Conservation (phyloP, 768 basidiomycete genomes). For the Thelephora ganbajun region DNA sequence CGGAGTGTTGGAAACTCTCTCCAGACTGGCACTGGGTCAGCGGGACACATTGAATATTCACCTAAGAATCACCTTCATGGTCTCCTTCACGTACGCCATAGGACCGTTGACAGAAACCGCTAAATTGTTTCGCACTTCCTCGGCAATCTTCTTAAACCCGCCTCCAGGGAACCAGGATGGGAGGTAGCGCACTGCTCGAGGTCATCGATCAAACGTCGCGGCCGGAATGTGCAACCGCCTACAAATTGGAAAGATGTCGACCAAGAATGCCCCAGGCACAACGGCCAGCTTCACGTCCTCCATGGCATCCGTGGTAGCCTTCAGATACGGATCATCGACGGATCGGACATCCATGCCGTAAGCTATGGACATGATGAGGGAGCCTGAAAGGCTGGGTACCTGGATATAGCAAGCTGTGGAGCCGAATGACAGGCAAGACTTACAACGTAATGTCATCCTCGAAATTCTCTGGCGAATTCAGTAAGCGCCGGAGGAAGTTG, state of each 20-base stretch:
- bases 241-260: constrained; percentile 18
- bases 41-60: background rate
- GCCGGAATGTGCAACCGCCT: background rate
- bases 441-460: background rate
- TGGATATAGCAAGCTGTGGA: background rate
- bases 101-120: constrained; percentile 18
- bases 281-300: constrained; percentile 12
- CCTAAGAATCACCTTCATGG: constrained; percentile 15
- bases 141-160: constrained; percentile 17
- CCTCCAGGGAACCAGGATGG: background rate
- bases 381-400: constrained; percentile 12
- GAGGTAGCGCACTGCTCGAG: constrained; percentile 10
- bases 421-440: background rate
- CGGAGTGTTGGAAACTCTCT: background rate
- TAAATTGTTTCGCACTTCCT: constrained; percentile 8
- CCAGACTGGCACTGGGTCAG: background rate
- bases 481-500: background rate
- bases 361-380: constrained; percentile 13
- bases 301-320: constrained; percentile 18
- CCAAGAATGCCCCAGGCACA: constrained; percentile 16
- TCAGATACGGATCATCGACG: constrained; percentile 24
- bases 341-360: constrained; percentile 16
- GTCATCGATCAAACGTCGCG: background rate
- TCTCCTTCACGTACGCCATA: constrained; percentile 16
- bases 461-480: background rate